Base-by-base conservation (phyloP, 441 rosid species). In the Geranium incanum region DNA sequence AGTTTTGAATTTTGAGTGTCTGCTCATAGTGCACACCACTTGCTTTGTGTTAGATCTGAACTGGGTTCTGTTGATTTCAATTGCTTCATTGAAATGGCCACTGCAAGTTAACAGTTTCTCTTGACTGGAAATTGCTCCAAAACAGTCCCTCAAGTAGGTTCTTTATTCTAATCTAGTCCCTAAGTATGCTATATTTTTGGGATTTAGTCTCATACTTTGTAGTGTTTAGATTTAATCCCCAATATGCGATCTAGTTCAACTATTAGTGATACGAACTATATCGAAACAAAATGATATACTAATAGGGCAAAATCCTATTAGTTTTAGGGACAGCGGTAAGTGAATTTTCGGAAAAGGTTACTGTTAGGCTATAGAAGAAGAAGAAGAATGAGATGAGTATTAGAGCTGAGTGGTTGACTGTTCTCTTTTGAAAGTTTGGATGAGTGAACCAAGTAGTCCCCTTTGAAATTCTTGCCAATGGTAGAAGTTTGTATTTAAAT, bases 11-110 rank as follows among this genome's bases (percentile, higher is more conserved):
- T 55, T 55, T 55, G 16, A 4, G 5, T 52, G 4, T 15, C 16
- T 52, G 60, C 60, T 52, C 21, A 16, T 15, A 13, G 62, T 55
- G 62, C 19, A 55, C 62, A 55, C 62, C 23, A 15, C 62, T 19
- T 55, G 62, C 16, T 55, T 55, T 18, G 16, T 55, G 62, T 55
- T 55, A 55, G 62, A 55, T 55, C 62, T 55, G 62, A 55, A 55
- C 19, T 55, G 62, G 62, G 62, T 55, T 55, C 7, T 55, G 62
- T 55, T 55, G 8, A 55, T 55, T 55, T 15, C 8, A 4, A 5
- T n/a, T 16, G 19, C 19, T 55, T 55, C 21, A 55, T n/a, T 16
- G 18, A 52, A 52, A 52, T n/a, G 16, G 60, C 15, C 60, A 52
- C 60, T n/a, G 60, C 13, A 6, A 52, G 60, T n/a, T 52, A 3